Evolutionary conservation across 1,284 basidiomycete species (phyloP).

Genomic region (Stereum hirsutum): DNA sequence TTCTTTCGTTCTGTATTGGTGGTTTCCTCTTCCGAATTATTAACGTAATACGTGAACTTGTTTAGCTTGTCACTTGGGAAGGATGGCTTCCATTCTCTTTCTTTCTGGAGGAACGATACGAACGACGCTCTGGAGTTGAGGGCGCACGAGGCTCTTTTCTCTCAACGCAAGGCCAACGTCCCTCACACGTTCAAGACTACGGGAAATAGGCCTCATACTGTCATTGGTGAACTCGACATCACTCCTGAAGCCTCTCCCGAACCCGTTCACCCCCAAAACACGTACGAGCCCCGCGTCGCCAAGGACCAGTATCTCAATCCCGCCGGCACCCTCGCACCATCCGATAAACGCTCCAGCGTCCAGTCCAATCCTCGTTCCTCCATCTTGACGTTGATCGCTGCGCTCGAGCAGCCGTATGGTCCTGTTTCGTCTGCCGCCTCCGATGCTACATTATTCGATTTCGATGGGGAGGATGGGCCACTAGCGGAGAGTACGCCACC

Average conservation of each 20-base stretch:
- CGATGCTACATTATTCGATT: slow-evolving; percentile 49
- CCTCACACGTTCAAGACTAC: too few relatives aligned
- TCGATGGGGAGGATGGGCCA: slow-evolving; percentile 29
- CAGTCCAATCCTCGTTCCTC: slow-evolving; percentile 46
- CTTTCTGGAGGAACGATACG: slow-evolving; percentile 42
- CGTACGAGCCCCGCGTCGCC: slow-evolving; percentile 5
- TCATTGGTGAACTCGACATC: slow-evolving; percentile 26
- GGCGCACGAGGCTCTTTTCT: slow-evolving; percentile 25
- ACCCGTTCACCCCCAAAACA: slow-evolving; percentile 17
- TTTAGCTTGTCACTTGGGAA: slow-evolving; percentile 55
- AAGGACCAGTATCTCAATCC: slow-evolving; percentile 34
- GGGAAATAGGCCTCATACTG: slow-evolving; percentile 27
- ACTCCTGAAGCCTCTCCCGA: slow-evolving; percentile 25
- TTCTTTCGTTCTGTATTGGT: not conserved
- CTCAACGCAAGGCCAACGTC: too few relatives aligned
- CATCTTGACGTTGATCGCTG: slow-evolving; percentile 31
- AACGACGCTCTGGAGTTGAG: slow-evolving; percentile 35
- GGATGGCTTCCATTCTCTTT: slow-evolving; percentile 40
- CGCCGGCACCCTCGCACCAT: slow-evolving; percentile 29
- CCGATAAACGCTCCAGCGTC: slow-evolving; percentile 6
- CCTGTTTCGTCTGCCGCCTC: slow-evolving; percentile 46
- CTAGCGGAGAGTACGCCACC: slow-evolving; percentile 56
- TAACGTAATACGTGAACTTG: too few relatives aligned
- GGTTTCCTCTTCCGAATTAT: not conserved
- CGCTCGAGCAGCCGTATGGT: slow-evolving; percentile 19